These are phyloP conservation scores for Penicilliopsis zonata DNA, from an alignment of 495 filamentous ascomycete genomes.

Conservation along the genomic window DNA sequence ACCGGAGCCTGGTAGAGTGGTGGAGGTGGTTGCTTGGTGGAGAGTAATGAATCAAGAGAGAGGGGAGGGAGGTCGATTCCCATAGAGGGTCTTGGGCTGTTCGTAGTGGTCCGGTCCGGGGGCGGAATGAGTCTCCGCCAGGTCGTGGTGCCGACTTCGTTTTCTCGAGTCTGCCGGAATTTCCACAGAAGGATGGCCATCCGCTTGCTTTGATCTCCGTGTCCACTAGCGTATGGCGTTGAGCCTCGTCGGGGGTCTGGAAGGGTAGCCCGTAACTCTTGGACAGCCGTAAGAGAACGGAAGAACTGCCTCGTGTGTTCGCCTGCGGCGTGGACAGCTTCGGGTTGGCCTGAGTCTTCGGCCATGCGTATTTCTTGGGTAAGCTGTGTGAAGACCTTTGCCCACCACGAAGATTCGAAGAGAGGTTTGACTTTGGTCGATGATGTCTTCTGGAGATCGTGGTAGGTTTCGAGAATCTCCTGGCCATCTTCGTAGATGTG, in stretches of 20 bases:
- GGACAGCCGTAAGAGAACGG: slow-evolving; percentile 34
- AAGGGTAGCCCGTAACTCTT: slow-evolving; percentile 33
- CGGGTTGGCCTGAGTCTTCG: slow-evolving; percentile 23
- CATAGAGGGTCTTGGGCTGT: slow-evolving; percentile 21
- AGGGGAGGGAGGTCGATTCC: slow-evolving; percentile 31
- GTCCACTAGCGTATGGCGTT: slow-evolving; percentile 16
- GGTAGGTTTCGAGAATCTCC: slow-evolving; percentile 19
- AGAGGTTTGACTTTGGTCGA: slow-evolving; percentile 33
- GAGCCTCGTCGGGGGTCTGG: slow-evolving; percentile 19
- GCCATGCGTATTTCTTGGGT: slow-evolving; percentile 27
- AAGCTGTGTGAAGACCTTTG: slow-evolving; percentile 27
- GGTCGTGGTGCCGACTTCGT: slow-evolving; percentile 37
- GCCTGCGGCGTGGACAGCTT: slow-evolving; percentile 20
- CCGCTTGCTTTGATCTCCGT: slow-evolving; percentile 24
- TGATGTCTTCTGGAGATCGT: slow-evolving; percentile 22
- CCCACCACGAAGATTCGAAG: slow-evolving; percentile 41
- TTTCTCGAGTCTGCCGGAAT: slow-evolving; percentile 32
- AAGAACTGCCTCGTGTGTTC: slow-evolving; percentile 27
- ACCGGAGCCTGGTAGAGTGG: slow-evolving; percentile 23
- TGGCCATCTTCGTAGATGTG: slow-evolving; percentile 31
- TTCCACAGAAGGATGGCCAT: slow-evolving; percentile 43
- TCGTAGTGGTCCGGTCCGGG: slow-evolving; percentile 23
- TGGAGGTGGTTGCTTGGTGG: slow-evolving; percentile 20
- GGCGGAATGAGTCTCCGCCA: slow-evolving; percentile 39
- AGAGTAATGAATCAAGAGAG: slow-evolving; percentile 25